These are phyloP conservation scores for Rubus parviflorus DNA, from an alignment of 306 rosid genomes.

Conservation along the genomic window DNA sequence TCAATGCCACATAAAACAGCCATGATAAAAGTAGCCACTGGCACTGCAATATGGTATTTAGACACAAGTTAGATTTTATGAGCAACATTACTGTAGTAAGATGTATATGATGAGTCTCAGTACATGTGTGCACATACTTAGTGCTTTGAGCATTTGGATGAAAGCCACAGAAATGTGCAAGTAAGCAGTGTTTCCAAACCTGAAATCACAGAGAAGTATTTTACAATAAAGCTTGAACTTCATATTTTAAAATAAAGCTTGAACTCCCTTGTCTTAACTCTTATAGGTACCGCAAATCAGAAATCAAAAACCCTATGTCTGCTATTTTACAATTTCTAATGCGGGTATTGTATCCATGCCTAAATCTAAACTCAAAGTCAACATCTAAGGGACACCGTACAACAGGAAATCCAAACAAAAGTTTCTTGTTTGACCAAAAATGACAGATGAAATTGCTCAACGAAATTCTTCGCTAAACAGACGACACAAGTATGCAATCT, in stretches of 20 bases:
- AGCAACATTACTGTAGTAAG: conserved; percentile 1
- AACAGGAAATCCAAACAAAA: background rate
- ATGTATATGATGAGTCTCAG: background rate
- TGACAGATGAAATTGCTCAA: background rate
- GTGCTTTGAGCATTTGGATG: conserved; percentile 99
- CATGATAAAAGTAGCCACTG: conserved; percentile 88
- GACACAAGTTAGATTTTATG: conserved; percentile 12
- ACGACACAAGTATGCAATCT: background rate
- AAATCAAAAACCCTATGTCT: background rate
- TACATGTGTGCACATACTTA: conserved; percentile 50
- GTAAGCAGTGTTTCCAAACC: conserved; percentile 99
- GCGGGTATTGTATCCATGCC: background rate
- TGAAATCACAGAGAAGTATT: conserved; percentile 26
- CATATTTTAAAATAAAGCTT: background rate
- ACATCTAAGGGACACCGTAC: background rate
- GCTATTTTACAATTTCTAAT: background rate
- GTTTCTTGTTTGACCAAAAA: background rate
- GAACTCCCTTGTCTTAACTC: background rate
- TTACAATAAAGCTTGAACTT: background rate
- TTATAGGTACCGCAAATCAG: background rate
- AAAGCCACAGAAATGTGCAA: conserved; percentile 97
- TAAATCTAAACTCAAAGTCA: background rate
- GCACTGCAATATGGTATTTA: conserved; percentile 66
- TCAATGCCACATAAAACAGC: conserved; percentile 91
- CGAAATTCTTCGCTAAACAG: background rate